Percentiles rank a stretch among this genome's conserved stretches.
phyloP scores from a whole-genome alignment of 495 filamentous ascomycete genomes.

The Diplogelasinospora grovesii region DNA sequence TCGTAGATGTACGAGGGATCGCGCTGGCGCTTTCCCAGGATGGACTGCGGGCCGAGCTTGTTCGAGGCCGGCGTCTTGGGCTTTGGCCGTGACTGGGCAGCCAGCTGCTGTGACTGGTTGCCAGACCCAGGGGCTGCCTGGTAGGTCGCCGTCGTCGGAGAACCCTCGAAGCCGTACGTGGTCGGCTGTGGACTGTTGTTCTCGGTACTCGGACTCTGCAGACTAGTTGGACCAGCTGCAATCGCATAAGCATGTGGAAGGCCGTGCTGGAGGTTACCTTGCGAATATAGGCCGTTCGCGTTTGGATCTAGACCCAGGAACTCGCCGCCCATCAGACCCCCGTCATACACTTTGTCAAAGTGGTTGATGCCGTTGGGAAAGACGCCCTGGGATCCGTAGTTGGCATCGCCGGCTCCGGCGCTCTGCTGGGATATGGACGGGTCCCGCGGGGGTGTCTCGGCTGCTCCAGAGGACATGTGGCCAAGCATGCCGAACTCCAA shows the following conservation, averaged over 20 bases:
- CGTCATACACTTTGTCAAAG: conserved; percentile 38
- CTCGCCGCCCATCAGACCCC: conserved; percentile 29
- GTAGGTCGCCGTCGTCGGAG: conserved; percentile 37
- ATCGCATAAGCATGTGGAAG: conserved; percentile 46
- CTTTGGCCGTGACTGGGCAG: conserved; percentile 29
- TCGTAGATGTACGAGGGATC: conserved; percentile 85
- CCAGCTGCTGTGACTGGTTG: conserved; percentile 20
- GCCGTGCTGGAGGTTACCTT: conserved; percentile 45
- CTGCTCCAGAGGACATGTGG: conserved; percentile 83
- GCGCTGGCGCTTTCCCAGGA: conserved; percentile 46
- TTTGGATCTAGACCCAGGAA: conserved; percentile 36
- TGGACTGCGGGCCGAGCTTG: conserved; percentile 38
- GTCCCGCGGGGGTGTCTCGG: conserved; percentile 69
- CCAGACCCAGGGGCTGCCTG: conserved; percentile 16
- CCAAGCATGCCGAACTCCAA: conserved; percentile 91
- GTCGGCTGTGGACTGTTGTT: conserved; percentile 43
- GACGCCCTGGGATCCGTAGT: conserved; percentile 35
- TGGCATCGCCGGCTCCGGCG: conserved; percentile 32
- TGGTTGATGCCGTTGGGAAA: conserved; percentile 38
- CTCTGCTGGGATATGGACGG: conserved; percentile 31
- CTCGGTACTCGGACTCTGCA: conserved; percentile 44
- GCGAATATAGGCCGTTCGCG: conserved; percentile 33
- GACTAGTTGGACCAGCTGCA: conserved; percentile 40
- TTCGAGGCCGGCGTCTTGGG: conserved; percentile 33
- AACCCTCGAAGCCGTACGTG: conserved; percentile 38